Base-by-base conservation (phyloP, 345 rosid genomes). In the Hypericum androsaemum region DNA sequence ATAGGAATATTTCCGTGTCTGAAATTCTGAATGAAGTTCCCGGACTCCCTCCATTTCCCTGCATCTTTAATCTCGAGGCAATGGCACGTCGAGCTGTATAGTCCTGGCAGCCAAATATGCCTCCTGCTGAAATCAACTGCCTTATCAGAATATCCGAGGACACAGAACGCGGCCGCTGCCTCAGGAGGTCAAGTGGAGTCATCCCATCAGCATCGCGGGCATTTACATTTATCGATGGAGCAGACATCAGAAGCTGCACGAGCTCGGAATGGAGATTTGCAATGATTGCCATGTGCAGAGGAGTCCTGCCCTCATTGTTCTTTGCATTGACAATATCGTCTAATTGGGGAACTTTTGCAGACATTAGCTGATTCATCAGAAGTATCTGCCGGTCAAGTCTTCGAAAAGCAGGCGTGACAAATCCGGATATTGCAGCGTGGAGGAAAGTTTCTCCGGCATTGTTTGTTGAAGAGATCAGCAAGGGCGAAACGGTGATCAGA, bases 161-260 rank as follows among this genome's bases (percentile, higher is more conserved):
- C 0, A 83, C 80, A 54, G 85, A 78, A 6, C 52, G 73, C 5
- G 90, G 88, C 45, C 74, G 68, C 52, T 73, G 84, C 66, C 67
- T 77, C 37, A 89, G 86, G 4, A 87, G 77, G 72, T 86, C 97
- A 7, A 86, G 96, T 0, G 96, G 80, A 55, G 89, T 82, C 96
- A 84, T 67, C 50, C 90, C 87, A 53, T 84, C 65, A 5, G 63
- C 71, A 53, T 86, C 90, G 0, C 70, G 64, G 36, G 73, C 58
- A 59, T 89, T 89, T 13, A 89, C 80, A 60, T 84, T 61, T 43
- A 84, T 80, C 1, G 75, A 79, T 48, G 48, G 72, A 17, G 80
- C 86, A 44, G 80, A 74, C 77, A 86, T 80, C 53, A 89, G 75
- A 46, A 89, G 74, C 74, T 79, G 77, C 40, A 82, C 88, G 4